These are phyloP conservation scores for Eucalyptus decipiens DNA, from an alignment of 345 rosid genomes.

Conservation along the genomic window DNA sequence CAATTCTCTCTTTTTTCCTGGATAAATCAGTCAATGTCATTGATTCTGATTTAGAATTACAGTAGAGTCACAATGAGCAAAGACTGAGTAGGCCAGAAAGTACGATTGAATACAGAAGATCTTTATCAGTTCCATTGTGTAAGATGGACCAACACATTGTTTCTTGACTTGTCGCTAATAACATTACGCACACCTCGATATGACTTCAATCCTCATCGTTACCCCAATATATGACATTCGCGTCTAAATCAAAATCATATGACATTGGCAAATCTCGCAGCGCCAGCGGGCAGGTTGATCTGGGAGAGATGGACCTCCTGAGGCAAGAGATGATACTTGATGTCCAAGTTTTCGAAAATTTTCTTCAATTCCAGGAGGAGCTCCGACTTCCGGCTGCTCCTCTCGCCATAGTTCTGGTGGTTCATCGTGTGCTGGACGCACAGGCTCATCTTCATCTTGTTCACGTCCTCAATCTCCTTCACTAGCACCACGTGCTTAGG, in stretches of 20 bases:
- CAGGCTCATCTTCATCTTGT: constrained; percentile 29
- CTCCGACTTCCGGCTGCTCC: constrained; percentile 26
- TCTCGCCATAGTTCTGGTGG: constrained; percentile 50
- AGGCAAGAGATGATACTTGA: constrained; percentile 43
- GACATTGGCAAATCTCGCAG: background rate
- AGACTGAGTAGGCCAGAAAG: background rate
- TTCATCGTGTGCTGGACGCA: constrained; percentile 48
- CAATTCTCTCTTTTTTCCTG: accelerated
- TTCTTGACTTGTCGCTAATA: background rate
- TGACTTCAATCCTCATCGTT: background rate
- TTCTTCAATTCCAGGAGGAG: constrained; percentile 39
- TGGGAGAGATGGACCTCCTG: constrained; percentile 33
- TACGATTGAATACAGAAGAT: background rate
- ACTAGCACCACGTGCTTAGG: constrained; percentile 30
- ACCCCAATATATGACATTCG: background rate
- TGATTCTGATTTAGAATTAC: background rate
- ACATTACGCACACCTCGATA: background rate
- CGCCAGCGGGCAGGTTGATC: background rate
- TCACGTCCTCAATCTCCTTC: constrained; percentile 41
- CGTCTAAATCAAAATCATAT: background rate
- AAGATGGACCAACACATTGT: background rate
- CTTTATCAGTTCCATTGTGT: background rate
- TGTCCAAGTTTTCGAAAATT: constrained; percentile 35
- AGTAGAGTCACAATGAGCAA: accelerated
- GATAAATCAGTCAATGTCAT: background rate